Base-by-base conservation (phyloP, 352 stramenopile species). In the Globisporangium parvum region DNA sequence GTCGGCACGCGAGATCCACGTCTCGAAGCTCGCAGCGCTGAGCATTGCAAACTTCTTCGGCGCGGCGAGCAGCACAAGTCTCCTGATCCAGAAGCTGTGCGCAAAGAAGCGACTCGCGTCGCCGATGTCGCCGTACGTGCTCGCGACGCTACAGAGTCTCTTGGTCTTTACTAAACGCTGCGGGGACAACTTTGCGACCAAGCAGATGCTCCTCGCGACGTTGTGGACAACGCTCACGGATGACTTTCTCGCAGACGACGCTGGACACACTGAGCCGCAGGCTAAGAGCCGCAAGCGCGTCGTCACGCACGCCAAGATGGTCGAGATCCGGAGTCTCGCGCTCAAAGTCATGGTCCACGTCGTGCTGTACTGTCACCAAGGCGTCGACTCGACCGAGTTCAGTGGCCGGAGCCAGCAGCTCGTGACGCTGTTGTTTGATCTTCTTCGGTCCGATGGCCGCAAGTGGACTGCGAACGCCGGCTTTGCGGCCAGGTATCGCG, bases 291-390 rank as follows among this genome's bases (percentile, higher is more conserved):
- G 35, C 24, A 63, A 66, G 39, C 58, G 52, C 49, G 55, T 18
- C 59, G 65, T 65, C 60, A 73, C 58, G 42, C 37, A 70, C 26
- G 12, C 60, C 23, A 70, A 51, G 58, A 24, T 75, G 17, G 63
- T 72, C 11, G 77, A 89, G 28, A 65, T 83, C 47, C 79, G 78
- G 0, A 87, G 75, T 8, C 59, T 82, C 39, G 71, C 77, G 9
- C 72, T 93, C 17, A 77, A 84, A 58, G 72, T 89, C 23, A 63
- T 69, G 1, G 66, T 77, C n/a, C 83, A 90, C 56, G 20, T 87
- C 15, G 59, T 91, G 5, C 50, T 89, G 21, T 70, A 84, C 40
- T 75, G 71, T 17, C 57, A 62, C 33, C 20, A 48, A 21, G 53
- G 53, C 1, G 62, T 44, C 51, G 52, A 66, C 20, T 52, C 57